These are phyloP conservation scores for Bacidia gigantensis DNA, from an alignment of 495 filamentous ascomycete genomes.

Conservation along the genomic window DNA sequence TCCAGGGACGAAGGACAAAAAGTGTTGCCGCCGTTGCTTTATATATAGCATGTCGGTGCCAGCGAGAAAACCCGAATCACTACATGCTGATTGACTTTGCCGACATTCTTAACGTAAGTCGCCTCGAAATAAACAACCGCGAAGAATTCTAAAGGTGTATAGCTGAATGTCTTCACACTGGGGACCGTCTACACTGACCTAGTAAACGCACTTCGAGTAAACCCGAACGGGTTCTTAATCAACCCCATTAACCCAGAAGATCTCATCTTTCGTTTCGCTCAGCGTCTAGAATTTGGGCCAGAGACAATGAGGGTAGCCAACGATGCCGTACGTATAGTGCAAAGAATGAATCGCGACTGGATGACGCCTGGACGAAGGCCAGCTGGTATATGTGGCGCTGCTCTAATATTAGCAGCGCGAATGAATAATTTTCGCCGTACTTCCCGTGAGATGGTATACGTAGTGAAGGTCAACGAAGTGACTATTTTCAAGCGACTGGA, in stretches of 20 bases:
- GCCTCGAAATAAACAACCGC: neutral
- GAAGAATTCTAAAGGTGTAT: slow-evolving; percentile 15
- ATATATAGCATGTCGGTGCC: slow-evolving; percentile 67
- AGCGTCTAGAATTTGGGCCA: slow-evolving; percentile 74
- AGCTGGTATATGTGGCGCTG: slow-evolving; percentile 86
- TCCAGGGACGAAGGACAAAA: slow-evolving; percentile 72
- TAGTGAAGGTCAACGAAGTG: slow-evolving; percentile 84
- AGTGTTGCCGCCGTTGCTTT: slow-evolving; percentile 76
- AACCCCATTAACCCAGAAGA: slow-evolving; percentile 64
- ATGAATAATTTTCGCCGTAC: slow-evolving; percentile 96
- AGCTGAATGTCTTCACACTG: slow-evolving; percentile 84
- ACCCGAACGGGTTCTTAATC: slow-evolving; percentile 35
- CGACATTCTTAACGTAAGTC: slow-evolving; percentile 50
- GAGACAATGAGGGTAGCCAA: slow-evolving; percentile 66
- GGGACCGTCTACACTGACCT: slow-evolving; percentile 72
- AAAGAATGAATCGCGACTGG: slow-evolving; percentile 91
- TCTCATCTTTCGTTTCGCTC: slow-evolving; percentile 77
- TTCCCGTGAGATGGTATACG: slow-evolving; percentile 82
- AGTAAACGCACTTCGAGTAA: slow-evolving; percentile 46
- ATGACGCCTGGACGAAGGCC: slow-evolving; percentile 87
- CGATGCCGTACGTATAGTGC: slow-evolving; percentile 70
- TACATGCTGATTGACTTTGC: slow-evolving; percentile 91
- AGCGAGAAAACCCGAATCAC: slow-evolving; percentile 42
- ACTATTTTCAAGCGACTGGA: slow-evolving; percentile 80
- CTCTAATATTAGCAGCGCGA: slow-evolving; percentile 82